These are phyloP conservation scores for Exidia glandulosa DNA, from an alignment of 768 basidiomycete genomes.

Conservation along the genomic window DNA sequence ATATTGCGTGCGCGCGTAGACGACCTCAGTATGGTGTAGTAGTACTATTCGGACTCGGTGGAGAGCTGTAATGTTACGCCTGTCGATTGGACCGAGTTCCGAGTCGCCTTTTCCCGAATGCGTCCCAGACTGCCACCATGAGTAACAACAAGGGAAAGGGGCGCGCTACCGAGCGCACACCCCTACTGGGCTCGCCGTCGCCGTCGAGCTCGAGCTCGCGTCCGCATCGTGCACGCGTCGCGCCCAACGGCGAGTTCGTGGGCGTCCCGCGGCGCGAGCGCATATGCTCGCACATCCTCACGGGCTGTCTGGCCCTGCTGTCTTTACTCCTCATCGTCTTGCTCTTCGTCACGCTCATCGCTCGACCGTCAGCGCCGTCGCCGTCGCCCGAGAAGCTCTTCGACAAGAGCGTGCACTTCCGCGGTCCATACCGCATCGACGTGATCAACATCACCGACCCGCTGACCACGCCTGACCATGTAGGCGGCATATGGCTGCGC, in stretches of 20 bases:
- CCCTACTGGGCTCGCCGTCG: slow-evolving; percentile 35
- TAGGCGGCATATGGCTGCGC: slow-evolving; percentile 46
- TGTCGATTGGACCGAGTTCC: no score
- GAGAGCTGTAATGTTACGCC: no score
- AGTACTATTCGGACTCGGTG: not conserved
- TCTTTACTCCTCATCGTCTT: slow-evolving; percentile 36
- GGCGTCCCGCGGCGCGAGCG: slow-evolving; percentile 1
- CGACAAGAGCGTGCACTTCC: slow-evolving; percentile 39
- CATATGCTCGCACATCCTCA: slow-evolving; percentile 23
- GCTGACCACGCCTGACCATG: not conserved
- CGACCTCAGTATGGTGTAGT: not conserved
- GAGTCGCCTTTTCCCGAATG: no score
- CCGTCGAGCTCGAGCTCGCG: slow-evolving; percentile 12
- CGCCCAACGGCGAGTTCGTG: not conserved
- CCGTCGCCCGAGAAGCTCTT: slow-evolving; percentile 50
- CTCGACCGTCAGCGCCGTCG: slow-evolving; percentile 34
- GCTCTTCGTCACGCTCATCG: slow-evolving; percentile 31
- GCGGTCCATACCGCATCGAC: slow-evolving; percentile 51
- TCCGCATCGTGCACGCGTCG: slow-evolving; percentile 10
- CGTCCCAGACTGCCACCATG: not conserved
- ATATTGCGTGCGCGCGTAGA: not conserved
- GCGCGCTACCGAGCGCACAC: slow-evolving; percentile 44
- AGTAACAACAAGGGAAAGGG: slow-evolving; percentile 43
- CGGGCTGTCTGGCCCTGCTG: slow-evolving; percentile 50
- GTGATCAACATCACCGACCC: slow-evolving; percentile 45